Conservation (phyloP, 768 basidiomycete species). For the Hygrocybe coccinea region DNA sequence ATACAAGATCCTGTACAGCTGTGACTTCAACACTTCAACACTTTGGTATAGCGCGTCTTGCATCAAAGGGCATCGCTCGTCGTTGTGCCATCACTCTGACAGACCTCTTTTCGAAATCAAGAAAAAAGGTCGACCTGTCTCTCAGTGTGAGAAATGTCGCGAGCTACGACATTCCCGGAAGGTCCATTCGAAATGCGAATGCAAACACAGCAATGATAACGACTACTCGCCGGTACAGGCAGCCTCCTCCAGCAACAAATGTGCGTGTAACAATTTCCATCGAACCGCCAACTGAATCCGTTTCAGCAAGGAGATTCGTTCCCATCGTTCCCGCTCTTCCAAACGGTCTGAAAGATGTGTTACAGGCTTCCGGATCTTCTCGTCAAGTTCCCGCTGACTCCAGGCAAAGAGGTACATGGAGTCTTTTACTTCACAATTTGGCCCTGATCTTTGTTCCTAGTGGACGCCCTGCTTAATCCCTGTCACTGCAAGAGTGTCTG, state of each 20-base stretch:
- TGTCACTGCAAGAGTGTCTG: conserved; percentile 55
- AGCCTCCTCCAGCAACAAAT: conserved; percentile 37
- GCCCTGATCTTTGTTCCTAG: conserved; percentile 29
- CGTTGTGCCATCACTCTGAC: conserved; percentile 80
- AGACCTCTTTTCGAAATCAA: conserved; percentile 90
- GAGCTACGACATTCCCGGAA: conserved; percentile 75
- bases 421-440: background rate
- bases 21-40: too few species aligned
- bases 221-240: conserved; percentile 28
- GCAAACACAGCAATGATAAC: conserved; percentile 40
- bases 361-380: conserved; percentile 28
- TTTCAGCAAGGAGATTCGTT: conserved; percentile 59
- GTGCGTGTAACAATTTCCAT: conserved; percentile 23
- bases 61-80: conserved; percentile 92
- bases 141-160: conserved; percentile 83
- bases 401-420: conserved; percentile 45
- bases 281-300: background rate
- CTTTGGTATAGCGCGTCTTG: conserved; percentile 69
- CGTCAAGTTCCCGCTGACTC: conserved; percentile 34
- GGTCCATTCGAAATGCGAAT: conserved; percentile 79
- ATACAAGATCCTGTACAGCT: conserved; percentile 6
- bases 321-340: conserved; percentile 68
- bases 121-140: conserved; percentile 88
- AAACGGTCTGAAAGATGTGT: conserved; percentile 63
- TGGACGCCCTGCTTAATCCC: conserved; percentile 58